Evolutionary conservation across 2,329 filamentous ascomycete species (phyloP), one percentile per base, ranked within the genome.

Genomic region (Hysterium pulicare): DNA sequence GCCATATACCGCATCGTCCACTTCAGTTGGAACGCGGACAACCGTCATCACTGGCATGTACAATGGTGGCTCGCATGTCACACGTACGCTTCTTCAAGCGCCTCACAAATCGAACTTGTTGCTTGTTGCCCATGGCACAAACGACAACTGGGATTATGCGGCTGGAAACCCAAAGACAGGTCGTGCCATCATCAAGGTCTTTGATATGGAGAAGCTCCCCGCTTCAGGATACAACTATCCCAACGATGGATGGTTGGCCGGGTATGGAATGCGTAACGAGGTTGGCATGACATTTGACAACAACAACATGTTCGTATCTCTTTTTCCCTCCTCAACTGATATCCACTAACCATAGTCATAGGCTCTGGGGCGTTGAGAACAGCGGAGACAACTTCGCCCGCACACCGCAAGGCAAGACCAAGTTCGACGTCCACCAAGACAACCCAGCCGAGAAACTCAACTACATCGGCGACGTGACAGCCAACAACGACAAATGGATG

Each of bases 401-500:
- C 23, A 65, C 74, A 42, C 76, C 75, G 13, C 56, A 51, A 33
- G 47, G 47, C 44, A 60, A 73, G 43, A n/a, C n/a, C n/a, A 74
- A 73, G 9, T 59, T 71, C n/a, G 81, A 87, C 49, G 72, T 87
- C 23, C 81, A 85, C 57, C 61, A 77, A 39, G 72, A 85, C 55
- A 88, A 88, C 57, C 85, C 84, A 0, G 84, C 74, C 21, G 85
- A 89, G 60, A 83, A 88, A 66, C 69, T 89, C 54, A 87, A 88
- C 64, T 86, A 79, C 61, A 78, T 84, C 49, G 83, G 84, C 5
- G 71, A 74, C 35, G 72, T 74, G 1, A 44, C 53, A 13, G 57
- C 51, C 39, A 54, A 58, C 28, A 67, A 75, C 61, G 69, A 69
- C 43, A 58, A 64, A 11, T 86, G 86, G 66, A 84, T 83, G 57